Evolutionary conservation across 192 early-diverging fungal species (phyloP).

Genomic region (Backusella tarrabulga): DNA sequence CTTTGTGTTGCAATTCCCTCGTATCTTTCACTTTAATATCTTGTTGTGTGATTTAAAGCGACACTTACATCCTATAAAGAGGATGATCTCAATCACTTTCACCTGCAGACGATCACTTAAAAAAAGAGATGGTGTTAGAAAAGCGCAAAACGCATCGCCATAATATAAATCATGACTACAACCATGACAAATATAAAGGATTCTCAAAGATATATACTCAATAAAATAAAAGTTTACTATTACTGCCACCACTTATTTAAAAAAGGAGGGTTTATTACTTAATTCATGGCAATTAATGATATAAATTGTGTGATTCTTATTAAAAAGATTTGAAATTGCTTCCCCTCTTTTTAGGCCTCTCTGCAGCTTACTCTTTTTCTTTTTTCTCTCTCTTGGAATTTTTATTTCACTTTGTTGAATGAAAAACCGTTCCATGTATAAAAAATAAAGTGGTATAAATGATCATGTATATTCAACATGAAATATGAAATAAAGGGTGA

Average conservation of each 20-base stretch:
- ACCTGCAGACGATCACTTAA: neutral
- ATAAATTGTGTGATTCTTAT: neutral
- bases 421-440: neutral
- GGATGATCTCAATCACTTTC: neutral
- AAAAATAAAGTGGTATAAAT: neutral
- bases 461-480: neutral
- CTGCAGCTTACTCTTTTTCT: neutral
- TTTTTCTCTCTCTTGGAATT: neutral
- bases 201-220: neutral
- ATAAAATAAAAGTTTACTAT: neutral
- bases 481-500: conserved; percentile 2
- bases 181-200: neutral
- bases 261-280: neutral
- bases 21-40: neutral
- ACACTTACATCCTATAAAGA: neutral
- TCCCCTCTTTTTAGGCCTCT: neutral
- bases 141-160: neutral
- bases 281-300: neutral
- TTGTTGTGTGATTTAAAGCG: neutral
- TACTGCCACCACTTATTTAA: neutral
- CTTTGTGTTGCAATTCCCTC: neutral
- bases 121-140: neutral
- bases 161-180: neutral
- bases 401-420: neutral
- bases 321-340: neutral